These are phyloP conservation scores for Neonectria magnoliae DNA, from an alignment of 2,329 filamentous ascomycete species.

Conservation along the genomic window DNA sequence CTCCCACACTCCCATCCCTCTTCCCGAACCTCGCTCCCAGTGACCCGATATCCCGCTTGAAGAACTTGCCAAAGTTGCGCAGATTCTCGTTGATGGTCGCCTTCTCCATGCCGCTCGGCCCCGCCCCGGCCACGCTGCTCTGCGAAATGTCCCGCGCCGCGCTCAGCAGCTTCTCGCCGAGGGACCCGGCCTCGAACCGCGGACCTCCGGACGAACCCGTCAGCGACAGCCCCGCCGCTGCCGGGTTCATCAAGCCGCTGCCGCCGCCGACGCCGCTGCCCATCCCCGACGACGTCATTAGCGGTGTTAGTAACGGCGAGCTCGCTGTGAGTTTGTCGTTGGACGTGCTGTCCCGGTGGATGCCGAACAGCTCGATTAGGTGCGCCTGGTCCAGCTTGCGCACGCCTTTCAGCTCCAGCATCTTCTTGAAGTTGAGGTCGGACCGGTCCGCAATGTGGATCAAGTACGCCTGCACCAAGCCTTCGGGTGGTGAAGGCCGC, in stretches of 20 bases:
- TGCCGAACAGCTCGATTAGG: conserved; percentile 84
- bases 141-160: conserved; percentile 87
- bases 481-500: conserved; percentile 88
- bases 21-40: conserved; percentile 79
- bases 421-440: conserved; percentile 94
- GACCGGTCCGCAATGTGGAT: conserved; percentile 96
- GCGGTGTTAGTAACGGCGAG: conserved; percentile 75
- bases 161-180: conserved; percentile 89
- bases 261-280: conserved; percentile 51
- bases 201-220: conserved; percentile 49
- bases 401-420: conserved; percentile 94
- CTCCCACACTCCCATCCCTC: conserved; percentile 56
- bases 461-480: conserved; percentile 94
- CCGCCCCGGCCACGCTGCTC: conserved; percentile 46
- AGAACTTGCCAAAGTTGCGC: conserved; percentile 96
- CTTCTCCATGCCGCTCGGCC: conserved; percentile 61
- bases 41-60: conserved; percentile 84
- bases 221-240: conserved; percentile 52
- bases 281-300: conserved; percentile 61
- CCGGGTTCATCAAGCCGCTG: conserved; percentile 51
- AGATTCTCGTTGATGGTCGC: conserved; percentile 90
- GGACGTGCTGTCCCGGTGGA: conserved; percentile 79
- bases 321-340: conserved; percentile 76
- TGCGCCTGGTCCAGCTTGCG: conserved; percentile 83
- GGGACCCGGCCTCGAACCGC: conserved; percentile 81